A percentile compares a stretch with the other conserved stretches of the same genome.
phyloP scores from a whole-genome alignment of 805 yeast species.

The Brettanomyces sp. region DNA sequence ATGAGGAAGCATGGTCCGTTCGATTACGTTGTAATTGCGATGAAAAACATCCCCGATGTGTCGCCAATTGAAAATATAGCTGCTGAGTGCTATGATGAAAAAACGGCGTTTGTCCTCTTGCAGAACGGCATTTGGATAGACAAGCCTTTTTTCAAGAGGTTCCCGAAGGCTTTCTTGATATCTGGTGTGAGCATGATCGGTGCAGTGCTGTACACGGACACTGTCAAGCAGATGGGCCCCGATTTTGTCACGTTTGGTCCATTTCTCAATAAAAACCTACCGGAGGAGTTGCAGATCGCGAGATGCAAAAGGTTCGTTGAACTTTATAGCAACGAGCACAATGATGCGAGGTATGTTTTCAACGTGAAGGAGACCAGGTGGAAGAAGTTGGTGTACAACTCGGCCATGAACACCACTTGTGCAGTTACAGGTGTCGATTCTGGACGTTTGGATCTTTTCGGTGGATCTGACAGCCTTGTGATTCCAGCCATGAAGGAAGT shows the following conservation, averaged over 20 bases:
- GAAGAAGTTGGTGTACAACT: conserved; percentile 39
- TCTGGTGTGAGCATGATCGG: conserved; percentile 33
- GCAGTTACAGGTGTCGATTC: conserved; percentile 32
- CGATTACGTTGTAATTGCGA: conserved; percentile 52
- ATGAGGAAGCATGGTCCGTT: conserved; percentile 27
- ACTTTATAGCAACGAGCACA: conserved; percentile 25
- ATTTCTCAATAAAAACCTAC: conserved; percentile 24
- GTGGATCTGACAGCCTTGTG: conserved; percentile 19
- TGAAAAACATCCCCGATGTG: conserved; percentile 62
- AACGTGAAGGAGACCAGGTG: conserved; percentile 33
- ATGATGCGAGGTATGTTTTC: conserved; percentile 23
- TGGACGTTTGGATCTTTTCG: conserved; percentile 26
- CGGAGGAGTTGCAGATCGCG: conserved; percentile 18
- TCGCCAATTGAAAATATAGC: conserved; percentile 32
- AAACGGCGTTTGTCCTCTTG: conserved; percentile 27
- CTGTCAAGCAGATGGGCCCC: conserved; percentile 25
- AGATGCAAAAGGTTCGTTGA: conserved; percentile 25
- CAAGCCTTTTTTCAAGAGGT: conserved; percentile 22
- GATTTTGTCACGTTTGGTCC: conserved; percentile 28
- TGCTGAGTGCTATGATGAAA: conserved; percentile 18
- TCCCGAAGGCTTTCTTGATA: conserved; percentile 26
- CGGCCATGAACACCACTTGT: conserved; percentile 36
- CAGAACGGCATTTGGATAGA: conserved; percentile 35
- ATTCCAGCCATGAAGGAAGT: conserved; percentile 39
- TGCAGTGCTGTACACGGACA: conserved; percentile 22